phyloP scores from a whole-genome alignment of 257 asterid species.

The Fraxinus excelsior region DNA sequence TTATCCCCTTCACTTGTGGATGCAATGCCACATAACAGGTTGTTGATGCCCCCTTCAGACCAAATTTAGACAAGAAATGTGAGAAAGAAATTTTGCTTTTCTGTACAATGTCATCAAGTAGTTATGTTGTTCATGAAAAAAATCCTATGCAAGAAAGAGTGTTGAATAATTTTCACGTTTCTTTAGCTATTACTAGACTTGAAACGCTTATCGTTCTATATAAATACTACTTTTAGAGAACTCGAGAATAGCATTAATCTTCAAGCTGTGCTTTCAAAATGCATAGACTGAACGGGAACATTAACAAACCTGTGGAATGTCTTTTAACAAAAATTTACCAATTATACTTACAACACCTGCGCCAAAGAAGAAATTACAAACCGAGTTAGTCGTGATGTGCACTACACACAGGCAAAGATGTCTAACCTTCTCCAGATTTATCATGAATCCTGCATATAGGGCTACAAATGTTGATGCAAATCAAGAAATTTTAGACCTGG shows the following conservation, averaged over 20 bases:
- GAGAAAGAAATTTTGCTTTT: not conserved
- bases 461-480: not conserved
- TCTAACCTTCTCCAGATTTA: not conserved
- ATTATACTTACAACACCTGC: conserved; percentile 46
- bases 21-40: conserved; percentile 73
- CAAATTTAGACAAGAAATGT: not conserved
- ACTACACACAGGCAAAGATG: not conserved
- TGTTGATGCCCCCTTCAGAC: conserved; percentile 72
- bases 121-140: not conserved
- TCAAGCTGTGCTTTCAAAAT: not conserved
- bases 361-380: conserved; percentile 6
- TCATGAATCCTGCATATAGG: not conserved
- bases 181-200: not conserved
- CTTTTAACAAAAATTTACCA: conserved; percentile 50
- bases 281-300: not conserved
- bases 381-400: not conserved
- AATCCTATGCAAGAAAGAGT: not conserved
- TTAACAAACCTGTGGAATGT: conserved; percentile 55
- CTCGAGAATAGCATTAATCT: not conserved
- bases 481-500: not conserved
- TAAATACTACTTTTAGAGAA: not conserved
- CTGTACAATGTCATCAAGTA: not conserved
- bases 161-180: not conserved
- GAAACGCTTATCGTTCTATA: not conserved
- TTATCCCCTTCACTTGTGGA: conserved; percentile 63